Percentiles rank a stretch among this genome's conserved stretches.
These are phyloP conservation scores for Xerocomellus chrysenteron DNA, from an alignment of 768 basidiomycete genomes.

Conservation along the genomic window DNA sequence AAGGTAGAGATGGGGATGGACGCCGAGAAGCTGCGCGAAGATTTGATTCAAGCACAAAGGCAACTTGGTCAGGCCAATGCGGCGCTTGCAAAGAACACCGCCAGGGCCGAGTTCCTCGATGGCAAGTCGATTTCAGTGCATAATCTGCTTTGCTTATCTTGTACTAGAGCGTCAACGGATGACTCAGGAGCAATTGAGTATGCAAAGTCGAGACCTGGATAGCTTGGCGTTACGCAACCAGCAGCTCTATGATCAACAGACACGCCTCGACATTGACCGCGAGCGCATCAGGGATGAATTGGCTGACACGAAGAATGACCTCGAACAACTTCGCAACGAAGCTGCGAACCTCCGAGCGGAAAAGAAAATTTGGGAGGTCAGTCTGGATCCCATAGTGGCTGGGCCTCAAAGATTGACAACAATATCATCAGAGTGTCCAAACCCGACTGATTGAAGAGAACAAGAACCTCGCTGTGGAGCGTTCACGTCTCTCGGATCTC, in stretches of 20 bases:
- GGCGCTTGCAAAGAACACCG: conserved; percentile 78
- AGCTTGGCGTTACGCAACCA: conserved; percentile 67
- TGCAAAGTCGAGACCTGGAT: conserved; percentile 65
- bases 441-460: conserved; percentile 83
- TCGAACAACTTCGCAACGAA: conserved; percentile 83
- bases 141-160: background rate
- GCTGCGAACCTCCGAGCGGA: conserved; percentile 87
- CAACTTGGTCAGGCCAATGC: conserved; percentile 66
- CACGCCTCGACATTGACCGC: conserved; percentile 72
- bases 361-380: conserved; percentile 90
- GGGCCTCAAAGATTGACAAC: background rate
- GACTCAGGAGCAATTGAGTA: conserved; percentile 63
- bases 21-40: conserved; percentile 67
- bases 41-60: conserved; percentile 60
- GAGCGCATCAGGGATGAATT: conserved; percentile 68
- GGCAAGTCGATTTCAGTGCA: conserved; percentile 44
- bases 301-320: conserved; percentile 51
- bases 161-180: conserved; percentile 64
- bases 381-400: conserved; percentile 14
- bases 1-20: conserved; percentile 80
- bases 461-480: conserved; percentile 72
- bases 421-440: conserved; percentile 65
- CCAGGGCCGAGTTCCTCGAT: conserved; percentile 73
- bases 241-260: conserved; percentile 71
- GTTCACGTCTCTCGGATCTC: conserved; percentile 81